These are phyloP conservation scores for Hanseniaspora sp. DNA, from an alignment of 1,139 yeast genomes.

Conservation along the genomic window DNA sequence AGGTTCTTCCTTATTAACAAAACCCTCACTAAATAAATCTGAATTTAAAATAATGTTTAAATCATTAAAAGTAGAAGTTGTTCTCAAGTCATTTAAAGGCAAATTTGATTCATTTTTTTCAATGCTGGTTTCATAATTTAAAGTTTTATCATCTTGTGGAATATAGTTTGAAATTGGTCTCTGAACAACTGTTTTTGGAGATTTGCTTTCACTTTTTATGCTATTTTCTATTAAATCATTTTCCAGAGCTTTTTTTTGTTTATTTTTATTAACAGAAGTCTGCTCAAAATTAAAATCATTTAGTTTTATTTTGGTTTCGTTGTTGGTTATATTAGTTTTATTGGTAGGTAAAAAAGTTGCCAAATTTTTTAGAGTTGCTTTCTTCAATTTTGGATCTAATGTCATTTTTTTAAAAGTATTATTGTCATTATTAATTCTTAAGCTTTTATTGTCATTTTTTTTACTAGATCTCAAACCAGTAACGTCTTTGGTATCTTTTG, in stretches of 20 bases:
- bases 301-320: background rate
- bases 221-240: background rate
- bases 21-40: background rate
- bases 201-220: background rate
- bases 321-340: background rate
- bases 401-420: slow-evolving; percentile 12
- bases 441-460: background rate
- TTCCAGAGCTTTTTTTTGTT: background rate
- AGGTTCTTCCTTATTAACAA: too few relatives aligned
- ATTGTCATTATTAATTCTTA: background rate
- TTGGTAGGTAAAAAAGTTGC: background rate
- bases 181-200: background rate
- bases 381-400: slow-evolving; percentile 15
- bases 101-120: background rate
- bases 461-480: slow-evolving; percentile 15
- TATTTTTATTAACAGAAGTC: background rate
- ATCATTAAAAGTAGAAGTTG: slow-evolving; percentile 15
- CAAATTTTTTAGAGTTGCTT: slow-evolving; percentile 8
- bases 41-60: slow-evolving; percentile 15
- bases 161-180: background rate
- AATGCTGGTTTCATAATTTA: background rate
- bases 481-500: slow-evolving; percentile 6
- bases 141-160: background rate
- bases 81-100: background rate
- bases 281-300: background rate